Base-by-base conservation (phyloP, 805 yeast genomes). In the Kodamaea kaohsiungensis region DNA sequence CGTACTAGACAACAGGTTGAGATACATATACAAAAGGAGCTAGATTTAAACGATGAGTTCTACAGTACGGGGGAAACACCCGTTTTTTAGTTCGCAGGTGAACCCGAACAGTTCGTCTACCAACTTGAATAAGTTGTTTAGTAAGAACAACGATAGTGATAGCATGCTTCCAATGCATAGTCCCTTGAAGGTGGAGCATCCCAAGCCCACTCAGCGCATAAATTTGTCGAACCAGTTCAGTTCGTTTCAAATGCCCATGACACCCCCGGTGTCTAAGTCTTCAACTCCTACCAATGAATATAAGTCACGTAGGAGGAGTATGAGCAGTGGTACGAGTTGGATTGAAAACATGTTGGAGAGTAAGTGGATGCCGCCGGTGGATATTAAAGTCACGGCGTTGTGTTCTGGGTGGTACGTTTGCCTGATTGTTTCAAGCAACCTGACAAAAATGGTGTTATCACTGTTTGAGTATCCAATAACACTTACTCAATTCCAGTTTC, bases 401-500 rank as follows among this genome's bases (percentile, higher is more conserved):
- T 93, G 98, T 68, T 65, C 80, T 7, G 62, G 79, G 38, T 93
- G 98, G 98, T 93, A 93, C 71, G 64, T 83, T 30, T 75, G 86
- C 8, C 87, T 96, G 33, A 92, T 96, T 8, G 70, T 92, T 7
- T 88, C 96, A 2, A 87, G 87, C 60, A 91, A 90, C 64, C 77
- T 93, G 37, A 85, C 96, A 37, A 93, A 93, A 68, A 75, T 85
- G 47, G 90, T 93, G 48, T 73, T 93, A 56, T 81, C 76, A 58
- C 73, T 76, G 48, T 91, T 87, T 69, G 80, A 81, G 46, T 89
- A 85, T 67, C 97, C 99, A 1, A 84, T 91, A n/a, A 87, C 96
- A 0, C 79, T 95, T 54, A 91, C 98, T 1, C 91, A 92, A 76
- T 72, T 87, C 52, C 98, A 95, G 73, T 93, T 93, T 65, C 63